These are phyloP conservation scores for Cryptococcus sp. DNA, from an alignment of 1,284 basidiomycete species.

Conservation along the genomic window DNA sequence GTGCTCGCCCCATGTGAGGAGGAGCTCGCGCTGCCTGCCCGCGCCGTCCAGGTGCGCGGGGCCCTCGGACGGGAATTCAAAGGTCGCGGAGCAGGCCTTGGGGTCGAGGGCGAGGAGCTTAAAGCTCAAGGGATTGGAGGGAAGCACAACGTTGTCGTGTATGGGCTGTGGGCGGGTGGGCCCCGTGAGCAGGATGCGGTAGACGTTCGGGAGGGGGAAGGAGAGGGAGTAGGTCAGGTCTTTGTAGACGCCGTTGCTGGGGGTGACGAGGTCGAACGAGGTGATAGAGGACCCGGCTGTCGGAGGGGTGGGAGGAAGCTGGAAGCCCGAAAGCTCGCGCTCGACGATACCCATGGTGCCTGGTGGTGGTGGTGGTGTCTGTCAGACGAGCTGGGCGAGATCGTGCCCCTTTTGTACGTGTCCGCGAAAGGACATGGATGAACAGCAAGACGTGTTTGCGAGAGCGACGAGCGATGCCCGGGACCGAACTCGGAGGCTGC, in stretches of 20 bases:
- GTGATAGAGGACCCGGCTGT: constrained; percentile 17
- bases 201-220: constrained; percentile 41
- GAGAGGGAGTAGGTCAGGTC: constrained; percentile 37
- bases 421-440: too few species aligned
- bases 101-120: constrained; percentile 23
- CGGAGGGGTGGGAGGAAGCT: constrained; percentile 7
- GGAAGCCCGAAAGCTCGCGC: constrained; percentile 16
- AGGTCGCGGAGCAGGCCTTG: constrained; percentile 22
- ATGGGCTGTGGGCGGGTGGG: constrained; percentile 46
- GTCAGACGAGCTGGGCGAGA: background rate
- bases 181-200: constrained; percentile 43
- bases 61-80: constrained; percentile 31
- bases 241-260: background rate
- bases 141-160: constrained; percentile 48
- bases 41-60: constrained; percentile 21
- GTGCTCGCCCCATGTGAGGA: constrained; percentile 32
- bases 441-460: too few species aligned
- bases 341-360: constrained; percentile 18
- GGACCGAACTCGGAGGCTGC: too few species aligned
- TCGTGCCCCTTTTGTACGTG: too few species aligned
- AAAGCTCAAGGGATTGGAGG: constrained; percentile 24
- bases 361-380: background rate
- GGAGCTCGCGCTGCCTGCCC: constrained; percentile 24
- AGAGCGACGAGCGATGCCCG: too few species aligned
- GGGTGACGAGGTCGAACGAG: constrained; percentile 28